Conservation (phyloP, 495 filamentous ascomycete genomes). For the Oleoguttula mirabilis region DNA sequence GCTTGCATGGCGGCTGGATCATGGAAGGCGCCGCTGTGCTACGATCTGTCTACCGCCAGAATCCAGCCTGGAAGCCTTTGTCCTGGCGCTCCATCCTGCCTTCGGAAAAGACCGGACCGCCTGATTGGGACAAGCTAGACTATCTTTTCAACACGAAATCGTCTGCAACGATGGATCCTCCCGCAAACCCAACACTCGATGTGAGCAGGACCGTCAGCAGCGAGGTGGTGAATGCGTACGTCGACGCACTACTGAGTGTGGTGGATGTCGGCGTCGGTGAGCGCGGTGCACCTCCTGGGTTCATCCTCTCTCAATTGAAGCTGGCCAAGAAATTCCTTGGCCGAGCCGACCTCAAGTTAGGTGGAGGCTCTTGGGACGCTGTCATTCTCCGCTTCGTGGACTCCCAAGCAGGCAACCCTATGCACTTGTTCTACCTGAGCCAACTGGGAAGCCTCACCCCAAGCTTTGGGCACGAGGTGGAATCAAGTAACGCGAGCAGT, state of each 20-base stretch:
- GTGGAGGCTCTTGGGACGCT: conserved; percentile 34
- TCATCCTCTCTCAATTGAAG: conserved; percentile 1
- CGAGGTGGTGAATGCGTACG: conserved; percentile 44
- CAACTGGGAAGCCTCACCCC: conserved; percentile 23
- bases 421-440: conserved; percentile 18
- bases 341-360: conserved; percentile 22
- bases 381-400: conserved; percentile 43
- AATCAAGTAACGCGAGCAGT: conserved; percentile 12
- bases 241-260: conserved; percentile 40
- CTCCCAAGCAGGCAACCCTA: conserved; percentile 34
- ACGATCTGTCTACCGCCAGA: conserved; percentile 23
- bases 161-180: conserved; percentile 3
- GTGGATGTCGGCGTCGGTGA: conserved; percentile 26
- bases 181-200: background rate
- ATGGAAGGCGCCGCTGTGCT: conserved; percentile 42
- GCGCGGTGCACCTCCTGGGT: conserved; percentile 10
- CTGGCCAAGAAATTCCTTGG: conserved; percentile 29
- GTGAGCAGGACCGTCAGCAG: conserved; percentile 41
- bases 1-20: conserved; percentile 49
- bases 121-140: conserved; percentile 12
- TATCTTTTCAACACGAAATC: conserved; percentile 5
- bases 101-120: background rate
- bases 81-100: conserved; percentile 23
- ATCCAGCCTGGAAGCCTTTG: conserved; percentile 24
- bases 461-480: conserved; percentile 27